phyloP scores from a whole-genome alignment of 345 rosid genomes.

The Brassica incana region DNA sequence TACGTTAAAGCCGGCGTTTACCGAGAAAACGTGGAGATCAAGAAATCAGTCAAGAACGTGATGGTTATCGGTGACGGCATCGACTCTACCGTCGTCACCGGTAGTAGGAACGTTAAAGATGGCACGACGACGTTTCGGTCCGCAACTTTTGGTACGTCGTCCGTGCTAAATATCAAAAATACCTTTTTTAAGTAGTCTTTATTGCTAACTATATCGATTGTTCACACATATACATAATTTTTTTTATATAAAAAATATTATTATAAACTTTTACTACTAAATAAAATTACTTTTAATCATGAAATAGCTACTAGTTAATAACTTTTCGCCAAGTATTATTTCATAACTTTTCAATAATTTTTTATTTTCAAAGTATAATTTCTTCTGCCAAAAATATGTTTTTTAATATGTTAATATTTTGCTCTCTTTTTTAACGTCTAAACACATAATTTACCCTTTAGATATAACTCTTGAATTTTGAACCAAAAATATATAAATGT shows the following conservation, averaged over 20 bases:
- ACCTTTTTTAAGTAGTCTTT: neutral
- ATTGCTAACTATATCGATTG: neutral
- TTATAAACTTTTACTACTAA: neutral
- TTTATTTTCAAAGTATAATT: too few relatives aligned
- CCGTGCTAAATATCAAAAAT: slow-evolving; percentile 13
- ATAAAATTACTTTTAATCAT: neutral
- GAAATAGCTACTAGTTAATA: neutral
- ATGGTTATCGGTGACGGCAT: slow-evolving; percentile 87
- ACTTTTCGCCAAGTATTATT: too few relatives aligned
- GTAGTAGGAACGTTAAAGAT: slow-evolving; percentile 48
- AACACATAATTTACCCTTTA: neutral
- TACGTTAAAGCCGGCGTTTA: slow-evolving; percentile 78
- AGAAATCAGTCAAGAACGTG: slow-evolving; percentile 54
- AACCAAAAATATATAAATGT: neutral
- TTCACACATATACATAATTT: neutral
- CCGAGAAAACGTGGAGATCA: slow-evolving; percentile 60
- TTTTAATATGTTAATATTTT: neutral
- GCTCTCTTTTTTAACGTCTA: neutral
- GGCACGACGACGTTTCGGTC: slow-evolving; percentile 77
- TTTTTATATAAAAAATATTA: neutral
- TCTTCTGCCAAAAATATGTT: neutral
- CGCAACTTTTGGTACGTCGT: slow-evolving; percentile 75
- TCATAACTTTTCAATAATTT: too few relatives aligned
- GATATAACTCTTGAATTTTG: neutral
- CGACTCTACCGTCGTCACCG: slow-evolving; percentile 67